Conservation (phyloP, 1,284 basidiomycete species). For the Apiotrichum gracile region DNA sequence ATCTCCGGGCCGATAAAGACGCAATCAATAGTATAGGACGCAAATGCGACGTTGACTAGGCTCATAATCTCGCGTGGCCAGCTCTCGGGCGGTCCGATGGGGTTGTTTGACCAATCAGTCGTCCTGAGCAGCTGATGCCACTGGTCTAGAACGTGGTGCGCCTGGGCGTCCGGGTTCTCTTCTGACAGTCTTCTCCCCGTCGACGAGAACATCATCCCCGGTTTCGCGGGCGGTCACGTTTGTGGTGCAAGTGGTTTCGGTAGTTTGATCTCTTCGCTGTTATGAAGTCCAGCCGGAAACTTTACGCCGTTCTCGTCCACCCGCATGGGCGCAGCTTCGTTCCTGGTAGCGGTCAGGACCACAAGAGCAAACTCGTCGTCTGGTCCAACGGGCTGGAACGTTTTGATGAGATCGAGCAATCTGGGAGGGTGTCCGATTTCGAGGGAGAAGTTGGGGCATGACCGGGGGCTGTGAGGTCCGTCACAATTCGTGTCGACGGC, state of each 20-base stretch:
- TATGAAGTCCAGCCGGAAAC: no score
- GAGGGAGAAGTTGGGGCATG: neutral
- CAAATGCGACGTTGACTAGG: conserved; percentile 1
- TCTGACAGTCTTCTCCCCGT: no score
- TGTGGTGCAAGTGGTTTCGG: no score
- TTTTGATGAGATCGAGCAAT: conserved; percentile 6
- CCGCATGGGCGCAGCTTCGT: neutral
- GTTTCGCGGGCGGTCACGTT: no score
- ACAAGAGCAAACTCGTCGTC: neutral
- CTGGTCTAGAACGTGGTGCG: conserved; percentile 10
- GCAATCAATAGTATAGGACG: conserved; percentile 11
- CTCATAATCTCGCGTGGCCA: conserved; percentile 13
- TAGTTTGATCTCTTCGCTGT: no score
- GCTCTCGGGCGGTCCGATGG: conserved; percentile 22
- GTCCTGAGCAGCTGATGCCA: conserved; percentile 23
- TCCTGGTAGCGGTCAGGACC: neutral
- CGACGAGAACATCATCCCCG: no score
- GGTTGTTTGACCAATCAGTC: conserved; percentile 32
- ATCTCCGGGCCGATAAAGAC: conserved; percentile 37
- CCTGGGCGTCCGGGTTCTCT: neutral
- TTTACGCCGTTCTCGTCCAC: no score
- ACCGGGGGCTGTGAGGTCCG: neutral
- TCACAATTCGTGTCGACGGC: conserved; percentile 2
- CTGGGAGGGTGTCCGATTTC: neutral
- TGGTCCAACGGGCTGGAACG: neutral